phyloP scores from a whole-genome alignment of 805 yeast species.

The Zygotorulaspora chibaensis region DNA sequence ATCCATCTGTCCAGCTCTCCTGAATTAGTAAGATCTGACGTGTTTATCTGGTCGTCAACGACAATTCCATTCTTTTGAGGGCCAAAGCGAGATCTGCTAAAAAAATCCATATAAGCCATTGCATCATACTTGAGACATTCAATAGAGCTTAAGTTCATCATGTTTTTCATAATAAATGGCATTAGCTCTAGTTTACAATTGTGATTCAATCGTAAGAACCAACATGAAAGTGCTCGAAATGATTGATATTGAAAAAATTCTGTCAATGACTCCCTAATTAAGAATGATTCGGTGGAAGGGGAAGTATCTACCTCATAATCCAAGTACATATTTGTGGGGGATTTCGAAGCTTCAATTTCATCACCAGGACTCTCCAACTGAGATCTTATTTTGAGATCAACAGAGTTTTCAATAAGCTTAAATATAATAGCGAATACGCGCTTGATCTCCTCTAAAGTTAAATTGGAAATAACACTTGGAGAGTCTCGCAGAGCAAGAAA shows the following conservation, averaged over 20 bases:
- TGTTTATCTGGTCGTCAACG: not conserved
- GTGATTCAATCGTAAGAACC: slow-evolving; percentile 64
- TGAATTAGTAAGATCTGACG: not conserved
- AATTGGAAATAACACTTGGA: slow-evolving; percentile 63
- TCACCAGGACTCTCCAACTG: slow-evolving; percentile 2
- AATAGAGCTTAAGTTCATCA: slow-evolving; percentile 42
- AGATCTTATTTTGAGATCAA: slow-evolving; percentile 39
- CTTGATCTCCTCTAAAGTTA: slow-evolving; percentile 71
- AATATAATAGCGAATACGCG: slow-evolving; percentile 81
- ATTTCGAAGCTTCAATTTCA: not conserved
- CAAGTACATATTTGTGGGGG: slow-evolving; percentile 23
- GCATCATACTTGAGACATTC: slow-evolving; percentile 43
- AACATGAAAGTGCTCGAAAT: slow-evolving; percentile 60
- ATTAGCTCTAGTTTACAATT: slow-evolving; percentile 56
- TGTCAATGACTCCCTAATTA: slow-evolving; percentile 48
- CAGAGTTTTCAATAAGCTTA: slow-evolving; percentile 68
- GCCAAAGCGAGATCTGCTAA: slow-evolving; percentile 61
- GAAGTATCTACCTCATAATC: slow-evolving; percentile 50
- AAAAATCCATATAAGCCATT: slow-evolving; percentile 61
- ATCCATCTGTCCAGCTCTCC: slow-evolving; percentile 9
- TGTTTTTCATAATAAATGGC: slow-evolving; percentile 56
- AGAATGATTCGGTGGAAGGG: slow-evolving; percentile 49
- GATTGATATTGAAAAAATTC: slow-evolving; percentile 62
- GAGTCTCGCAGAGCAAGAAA: slow-evolving; percentile 60
- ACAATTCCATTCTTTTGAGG: not conserved